These are phyloP conservation scores for Toxicodendron radicans DNA, from an alignment of 345 rosid species.

Conservation along the genomic window DNA sequence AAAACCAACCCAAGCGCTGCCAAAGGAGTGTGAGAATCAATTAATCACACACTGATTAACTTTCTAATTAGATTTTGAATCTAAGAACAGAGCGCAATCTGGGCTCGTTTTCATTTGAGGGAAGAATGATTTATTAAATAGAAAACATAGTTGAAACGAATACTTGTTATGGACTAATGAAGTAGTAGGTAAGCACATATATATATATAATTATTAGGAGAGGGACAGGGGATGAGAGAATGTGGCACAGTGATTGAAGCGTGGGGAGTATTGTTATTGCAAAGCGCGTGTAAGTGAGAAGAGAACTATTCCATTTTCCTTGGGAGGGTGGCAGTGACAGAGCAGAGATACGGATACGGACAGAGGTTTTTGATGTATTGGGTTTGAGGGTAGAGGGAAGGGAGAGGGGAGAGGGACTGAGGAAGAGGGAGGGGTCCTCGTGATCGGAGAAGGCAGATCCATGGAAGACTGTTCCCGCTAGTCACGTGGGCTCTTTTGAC, in stretches of 20 bases:
- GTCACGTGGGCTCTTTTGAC: constrained; percentile 84
- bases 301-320: constrained; percentile 60
- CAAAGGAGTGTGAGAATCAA: background rate
- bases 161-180: too few species aligned
- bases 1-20: background rate
- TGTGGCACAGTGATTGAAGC: background rate
- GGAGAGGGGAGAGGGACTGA: background rate
- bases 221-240: too few species aligned
- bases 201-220: too few species aligned
- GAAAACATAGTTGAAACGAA: too few species aligned
- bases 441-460: constrained; percentile 83
- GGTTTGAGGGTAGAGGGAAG: background rate
- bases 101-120: too few species aligned
- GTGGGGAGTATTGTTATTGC: background rate
- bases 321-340: constrained; percentile 59
- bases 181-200: too few species aligned
- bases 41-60: too few species aligned
- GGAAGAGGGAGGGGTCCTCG: constrained; percentile 36
- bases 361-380: constrained; percentile 29
- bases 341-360: constrained; percentile 36
- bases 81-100: too few species aligned
- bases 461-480: constrained; percentile 77
- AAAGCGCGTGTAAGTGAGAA: constrained; percentile 17
- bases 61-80: too few species aligned
- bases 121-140: too few species aligned